phyloP scores from a whole-genome alignment of 2,329 filamentous ascomycete species.

The Tolypocladium inflatum region DNA sequence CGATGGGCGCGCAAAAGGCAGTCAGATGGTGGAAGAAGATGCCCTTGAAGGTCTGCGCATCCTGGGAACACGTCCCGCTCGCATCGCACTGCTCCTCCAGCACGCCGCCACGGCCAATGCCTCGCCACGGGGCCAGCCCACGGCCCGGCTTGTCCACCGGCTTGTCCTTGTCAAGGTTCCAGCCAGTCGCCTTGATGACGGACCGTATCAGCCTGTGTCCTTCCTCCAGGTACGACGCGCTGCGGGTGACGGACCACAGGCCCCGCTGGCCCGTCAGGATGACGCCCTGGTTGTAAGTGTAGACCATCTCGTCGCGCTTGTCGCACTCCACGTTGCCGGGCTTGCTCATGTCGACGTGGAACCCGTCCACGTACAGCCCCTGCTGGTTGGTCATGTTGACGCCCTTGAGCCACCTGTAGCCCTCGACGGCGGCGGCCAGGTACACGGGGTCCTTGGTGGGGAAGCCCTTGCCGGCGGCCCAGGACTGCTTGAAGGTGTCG shows the following conservation, averaged over 20 bases:
- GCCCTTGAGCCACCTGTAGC: constrained; percentile 68
- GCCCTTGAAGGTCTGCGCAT: constrained; percentile 85
- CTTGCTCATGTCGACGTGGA: constrained; percentile 60
- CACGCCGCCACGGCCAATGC: constrained; percentile 69
- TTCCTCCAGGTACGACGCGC: constrained; percentile 62
- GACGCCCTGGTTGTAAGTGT: constrained; percentile 94
- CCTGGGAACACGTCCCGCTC: constrained; percentile 64
- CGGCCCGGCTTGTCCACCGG: constrained; percentile 31
- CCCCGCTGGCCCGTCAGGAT: constrained; percentile 72
- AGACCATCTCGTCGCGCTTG: constrained; percentile 76
- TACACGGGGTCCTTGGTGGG: constrained; percentile 49
- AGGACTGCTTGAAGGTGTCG: constrained; percentile 65
- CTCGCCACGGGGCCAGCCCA: constrained; percentile 51
- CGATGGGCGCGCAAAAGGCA: constrained; percentile 62
- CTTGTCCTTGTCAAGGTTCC: constrained; percentile 37
- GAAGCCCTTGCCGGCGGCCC: constrained; percentile 23
- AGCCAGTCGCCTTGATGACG: constrained; percentile 73
- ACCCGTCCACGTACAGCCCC: constrained; percentile 79
- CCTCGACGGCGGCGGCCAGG: constrained; percentile 63
- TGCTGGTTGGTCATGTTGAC: constrained; percentile 72
- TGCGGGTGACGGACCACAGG: constrained; percentile 70
- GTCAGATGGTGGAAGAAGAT: constrained; percentile 89
- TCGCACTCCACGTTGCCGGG: constrained; percentile 68
- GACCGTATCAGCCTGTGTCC: constrained; percentile 68
- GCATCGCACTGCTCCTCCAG: constrained; percentile 80